phyloP scores from a whole-genome alignment of 202 grass and related monocot species.

The Panicum hallii region DNA sequence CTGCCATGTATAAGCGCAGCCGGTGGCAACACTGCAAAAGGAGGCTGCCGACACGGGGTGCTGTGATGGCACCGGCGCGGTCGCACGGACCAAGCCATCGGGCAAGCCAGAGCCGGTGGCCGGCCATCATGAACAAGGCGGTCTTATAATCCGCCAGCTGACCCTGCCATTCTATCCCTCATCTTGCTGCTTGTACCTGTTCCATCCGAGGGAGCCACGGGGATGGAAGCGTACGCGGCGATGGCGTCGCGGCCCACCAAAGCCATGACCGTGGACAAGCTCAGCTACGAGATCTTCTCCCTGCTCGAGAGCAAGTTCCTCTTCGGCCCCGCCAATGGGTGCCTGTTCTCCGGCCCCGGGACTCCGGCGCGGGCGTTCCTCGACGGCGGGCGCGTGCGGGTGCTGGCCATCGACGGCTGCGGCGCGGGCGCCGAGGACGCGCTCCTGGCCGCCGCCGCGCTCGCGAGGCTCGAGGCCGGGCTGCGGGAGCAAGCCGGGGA shows the following conservation, averaged over 20 bases:
- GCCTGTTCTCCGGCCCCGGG: conserved; percentile 12
- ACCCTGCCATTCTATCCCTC: neutral
- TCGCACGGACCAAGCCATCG: too few species aligned
- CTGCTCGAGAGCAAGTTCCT: conserved; percentile 76
- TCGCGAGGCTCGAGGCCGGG: conserved; percentile 61
- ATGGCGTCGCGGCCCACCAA: conserved; percentile 50
- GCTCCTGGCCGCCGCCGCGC: conserved; percentile 59
- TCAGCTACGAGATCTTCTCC: conserved; percentile 81
- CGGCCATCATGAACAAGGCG: too few species aligned
- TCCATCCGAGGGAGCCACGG: neutral
- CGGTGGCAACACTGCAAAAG: too few species aligned
- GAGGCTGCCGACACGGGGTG: too few species aligned
- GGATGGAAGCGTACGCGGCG: conserved; percentile 46
- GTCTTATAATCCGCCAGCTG: neutral
- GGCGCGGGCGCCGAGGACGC: conserved; percentile 45
- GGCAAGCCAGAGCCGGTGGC: too few species aligned
- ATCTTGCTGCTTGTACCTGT: neutral
- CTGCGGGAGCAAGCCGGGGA: conserved; percentile 48
- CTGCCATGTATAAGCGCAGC: too few species aligned
- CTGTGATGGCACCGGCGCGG: too few species aligned
- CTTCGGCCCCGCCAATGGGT: conserved; percentile 39
- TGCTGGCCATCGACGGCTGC: conserved; percentile 71
- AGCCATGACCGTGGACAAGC: conserved; percentile 56
- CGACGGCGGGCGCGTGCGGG: conserved; percentile 48
- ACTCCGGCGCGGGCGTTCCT: conserved; percentile 39